A percentile compares a stretch with the other conserved stretches of the same genome.
phyloP scores from a whole-genome alignment of 1,284 basidiomycete genomes.

The Leccinum griseonigrum region DNA sequence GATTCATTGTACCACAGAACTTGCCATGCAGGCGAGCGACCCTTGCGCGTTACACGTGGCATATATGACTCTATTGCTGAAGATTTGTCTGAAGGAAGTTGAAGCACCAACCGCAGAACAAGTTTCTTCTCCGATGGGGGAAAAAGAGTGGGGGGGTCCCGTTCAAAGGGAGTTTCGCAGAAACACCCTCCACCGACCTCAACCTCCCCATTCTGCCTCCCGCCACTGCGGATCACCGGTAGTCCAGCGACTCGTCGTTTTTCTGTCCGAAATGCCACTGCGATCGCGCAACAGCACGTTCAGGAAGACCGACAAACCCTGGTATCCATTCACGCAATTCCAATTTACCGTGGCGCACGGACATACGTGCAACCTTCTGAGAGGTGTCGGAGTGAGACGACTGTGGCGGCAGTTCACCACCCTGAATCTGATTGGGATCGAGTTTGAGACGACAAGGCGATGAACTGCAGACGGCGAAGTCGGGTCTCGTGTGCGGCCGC shows the following conservation, averaged over 20 bases:
- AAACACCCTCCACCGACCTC: neutral
- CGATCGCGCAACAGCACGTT: neutral
- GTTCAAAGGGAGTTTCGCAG: neutral
- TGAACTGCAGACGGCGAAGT: neutral
- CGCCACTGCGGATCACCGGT: neutral
- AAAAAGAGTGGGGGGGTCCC: neutral
- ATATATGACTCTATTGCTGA: neutral
- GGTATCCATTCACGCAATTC: neutral
- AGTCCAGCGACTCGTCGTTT: neutral
- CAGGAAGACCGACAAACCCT: neutral
- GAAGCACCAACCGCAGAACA: neutral
- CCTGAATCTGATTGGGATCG: neutral
- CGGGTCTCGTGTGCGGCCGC: no score
- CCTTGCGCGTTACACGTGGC: neutral
- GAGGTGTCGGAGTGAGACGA: neutral
- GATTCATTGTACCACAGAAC: no score
- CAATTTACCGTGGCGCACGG: neutral
- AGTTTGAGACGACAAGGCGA: neutral
- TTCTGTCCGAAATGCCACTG: neutral
- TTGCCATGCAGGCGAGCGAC: no score
- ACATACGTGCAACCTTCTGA: neutral
- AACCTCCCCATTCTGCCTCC: neutral
- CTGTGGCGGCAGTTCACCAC: neutral
- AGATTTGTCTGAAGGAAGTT: neutral
- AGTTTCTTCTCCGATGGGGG: neutral